A percentile compares a stretch with the other conserved stretches of the same genome.
Evolutionary conservation across 2,329 filamentous ascomycete species (phyloP).

Genomic region (Penicillium decumbens): DNA sequence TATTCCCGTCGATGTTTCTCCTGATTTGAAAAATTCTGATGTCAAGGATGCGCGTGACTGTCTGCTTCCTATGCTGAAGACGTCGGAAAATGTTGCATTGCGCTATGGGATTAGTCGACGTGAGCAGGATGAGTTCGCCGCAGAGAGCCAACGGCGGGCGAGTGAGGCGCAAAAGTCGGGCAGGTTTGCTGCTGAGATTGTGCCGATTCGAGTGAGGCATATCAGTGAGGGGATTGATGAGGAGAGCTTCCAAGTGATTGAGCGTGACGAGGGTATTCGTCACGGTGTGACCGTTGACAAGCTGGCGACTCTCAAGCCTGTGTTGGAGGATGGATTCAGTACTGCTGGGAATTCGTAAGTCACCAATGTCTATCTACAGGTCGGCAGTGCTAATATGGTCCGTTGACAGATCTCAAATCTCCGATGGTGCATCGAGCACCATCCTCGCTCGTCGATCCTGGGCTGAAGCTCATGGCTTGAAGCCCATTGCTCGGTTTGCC

Average conservation of each 20-base stretch:
- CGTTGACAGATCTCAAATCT: constrained; percentile 21
- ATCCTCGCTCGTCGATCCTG: constrained; percentile 88
- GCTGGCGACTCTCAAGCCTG: constrained; percentile 73
- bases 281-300: constrained; percentile 77
- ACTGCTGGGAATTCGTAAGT: constrained; percentile 59
- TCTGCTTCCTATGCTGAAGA: constrained; percentile 91
- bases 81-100: constrained; percentile 83
- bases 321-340: constrained; percentile 77
- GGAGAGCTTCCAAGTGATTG: constrained; percentile 57
- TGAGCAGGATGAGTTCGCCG: constrained; percentile 74
- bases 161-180: constrained; percentile 82
- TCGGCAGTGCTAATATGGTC: not conserved
- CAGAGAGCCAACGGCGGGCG: constrained; percentile 76
- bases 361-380: not conserved
- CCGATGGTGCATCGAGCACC: constrained; percentile 63
- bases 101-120: constrained; percentile 78
- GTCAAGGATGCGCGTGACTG: constrained; percentile 69
- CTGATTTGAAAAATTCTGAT: constrained; percentile 16
- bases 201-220: constrained; percentile 76
- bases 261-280: constrained; percentile 74
- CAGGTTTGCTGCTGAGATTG: constrained; percentile 85
- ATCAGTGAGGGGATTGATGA: constrained; percentile 68
- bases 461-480: constrained; percentile 73
- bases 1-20: constrained; percentile 25
- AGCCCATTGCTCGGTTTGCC: constrained; percentile 85